Percentiles rank a stretch among this genome's conserved stretches.
phyloP scores from a whole-genome alignment of 2,329 filamentous ascomycete genomes.

The Verticillium longisporum region DNA sequence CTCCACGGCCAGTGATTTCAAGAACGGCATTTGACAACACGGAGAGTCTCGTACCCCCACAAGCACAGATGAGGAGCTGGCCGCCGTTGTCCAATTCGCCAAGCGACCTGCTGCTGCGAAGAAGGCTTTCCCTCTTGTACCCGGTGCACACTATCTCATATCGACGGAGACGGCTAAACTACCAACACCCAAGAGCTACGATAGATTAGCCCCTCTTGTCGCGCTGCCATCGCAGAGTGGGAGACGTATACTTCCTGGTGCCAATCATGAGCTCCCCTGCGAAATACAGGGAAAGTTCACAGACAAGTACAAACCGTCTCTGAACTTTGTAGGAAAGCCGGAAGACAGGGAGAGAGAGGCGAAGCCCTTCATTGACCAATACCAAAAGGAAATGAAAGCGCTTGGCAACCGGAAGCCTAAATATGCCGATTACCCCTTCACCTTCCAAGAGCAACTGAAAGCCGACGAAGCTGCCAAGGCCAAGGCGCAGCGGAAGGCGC shows the following conservation, averaged over 20 bases:
- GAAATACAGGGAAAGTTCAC: constrained; percentile 37
- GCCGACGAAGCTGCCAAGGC: constrained; percentile 37
- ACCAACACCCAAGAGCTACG: constrained; percentile 36
- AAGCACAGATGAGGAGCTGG: constrained; percentile 14
- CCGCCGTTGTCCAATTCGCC: constrained; percentile 26
- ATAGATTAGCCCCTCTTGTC: constrained; percentile 35
- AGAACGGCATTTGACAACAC: background rate
- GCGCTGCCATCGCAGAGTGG: constrained; percentile 31
- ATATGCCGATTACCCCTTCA: constrained; percentile 35
- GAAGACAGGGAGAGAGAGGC: constrained; percentile 35
- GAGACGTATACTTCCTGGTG: constrained; percentile 28
- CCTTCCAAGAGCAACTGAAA: constrained; percentile 38
- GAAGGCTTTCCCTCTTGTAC: constrained; percentile 28
- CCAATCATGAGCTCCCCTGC: constrained; percentile 31
- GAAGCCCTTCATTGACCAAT: constrained; percentile 31
- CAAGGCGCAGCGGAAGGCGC: constrained; percentile 38
- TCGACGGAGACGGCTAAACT: constrained; percentile 32
- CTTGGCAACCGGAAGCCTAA: constrained; percentile 36
- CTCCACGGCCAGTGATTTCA: background rate
- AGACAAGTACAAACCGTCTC: constrained; percentile 30
- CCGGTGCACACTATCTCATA: constrained; percentile 29
- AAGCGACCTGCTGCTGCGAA: constrained; percentile 30
- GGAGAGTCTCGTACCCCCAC: background rate
- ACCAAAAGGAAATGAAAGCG: constrained; percentile 31
- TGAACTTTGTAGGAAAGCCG: constrained; percentile 26